phyloP scores from a whole-genome alignment of 169 alveolate genomes.

The Eimeria necatrix region DNA sequence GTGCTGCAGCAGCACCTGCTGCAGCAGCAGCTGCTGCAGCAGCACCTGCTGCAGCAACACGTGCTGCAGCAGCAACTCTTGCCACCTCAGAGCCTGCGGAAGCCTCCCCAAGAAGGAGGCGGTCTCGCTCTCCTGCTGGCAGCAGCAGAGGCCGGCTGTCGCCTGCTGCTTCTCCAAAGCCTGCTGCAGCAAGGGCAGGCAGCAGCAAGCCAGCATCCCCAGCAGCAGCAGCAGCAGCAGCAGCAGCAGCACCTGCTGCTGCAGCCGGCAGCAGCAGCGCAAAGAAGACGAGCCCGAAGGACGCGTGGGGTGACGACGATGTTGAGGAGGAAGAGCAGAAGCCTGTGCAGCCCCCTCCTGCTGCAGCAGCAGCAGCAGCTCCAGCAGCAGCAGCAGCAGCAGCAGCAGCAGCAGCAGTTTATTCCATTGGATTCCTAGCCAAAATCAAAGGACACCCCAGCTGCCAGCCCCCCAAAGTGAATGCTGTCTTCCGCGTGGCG shows the following conservation, averaged over 20 bases:
- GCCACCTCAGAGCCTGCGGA: neutral
- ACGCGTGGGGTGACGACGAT: slow-evolving; percentile 33
- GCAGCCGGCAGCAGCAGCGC: slow-evolving; percentile 63
- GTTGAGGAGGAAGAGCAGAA: neutral
- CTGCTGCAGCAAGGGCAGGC: slow-evolving; percentile 31
- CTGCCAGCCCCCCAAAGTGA: neutral
- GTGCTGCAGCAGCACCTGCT: neutral
- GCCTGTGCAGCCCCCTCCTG: neutral
- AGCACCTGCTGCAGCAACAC: slow-evolving; percentile 34
- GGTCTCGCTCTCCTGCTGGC: slow-evolving; percentile 3
- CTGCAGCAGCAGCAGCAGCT: slow-evolving; percentile 17
- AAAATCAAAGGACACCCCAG: neutral
- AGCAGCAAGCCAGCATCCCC: neutral
- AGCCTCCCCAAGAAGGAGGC: neutral
- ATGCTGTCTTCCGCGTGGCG: neutral
- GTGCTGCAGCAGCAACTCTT: slow-evolving; percentile 7
- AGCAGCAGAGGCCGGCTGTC: neutral
- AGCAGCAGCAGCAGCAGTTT: slow-evolving; percentile 9
- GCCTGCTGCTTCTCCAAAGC: neutral
- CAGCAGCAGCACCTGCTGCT: neutral
- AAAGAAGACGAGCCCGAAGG: slow-evolving; percentile 7
- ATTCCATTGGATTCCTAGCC: slow-evolving; percentile 41
- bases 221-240: slow-evolving; percentile 27
- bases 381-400: slow-evolving; percentile 51
- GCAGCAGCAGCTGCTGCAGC: neutral